Conservation (phyloP, 306 rosid genomes). For the barrel medic (Medicago truncatula) region DNA sequence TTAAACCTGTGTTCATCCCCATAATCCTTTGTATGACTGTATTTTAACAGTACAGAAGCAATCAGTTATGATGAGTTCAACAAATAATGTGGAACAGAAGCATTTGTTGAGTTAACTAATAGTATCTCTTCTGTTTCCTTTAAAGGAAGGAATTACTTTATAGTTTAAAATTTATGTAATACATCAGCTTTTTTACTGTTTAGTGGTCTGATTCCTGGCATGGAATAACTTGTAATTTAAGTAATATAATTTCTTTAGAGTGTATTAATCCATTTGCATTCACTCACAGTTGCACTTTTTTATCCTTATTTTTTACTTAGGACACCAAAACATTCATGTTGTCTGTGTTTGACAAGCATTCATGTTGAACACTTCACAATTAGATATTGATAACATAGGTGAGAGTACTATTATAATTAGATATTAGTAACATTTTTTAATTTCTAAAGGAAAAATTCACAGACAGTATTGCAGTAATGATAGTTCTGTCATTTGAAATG, state of each 20-base stretch:
- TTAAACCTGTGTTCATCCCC: constrained; percentile 51
- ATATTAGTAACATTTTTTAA: no score
- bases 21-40: constrained; percentile 26
- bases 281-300: no score
- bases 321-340: no score
- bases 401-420: no score
- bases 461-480: no score
- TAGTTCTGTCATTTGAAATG: no score
- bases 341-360: no score
- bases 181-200: constrained; percentile 24
- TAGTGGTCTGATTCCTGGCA: constrained; percentile 29
- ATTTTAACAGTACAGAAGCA: constrained; percentile 12
- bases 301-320: neutral
- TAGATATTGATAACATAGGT: no score
- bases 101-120: neutral
- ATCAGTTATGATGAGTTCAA: constrained; percentile 23
- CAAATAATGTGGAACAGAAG: constrained; percentile 7
- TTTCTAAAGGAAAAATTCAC: no score
- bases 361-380: no score
- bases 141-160: constrained; percentile 61
- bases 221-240: constrained; percentile 26
- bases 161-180: neutral
- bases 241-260: no score
- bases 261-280: no score
- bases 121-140: constrained; percentile 28